Conservation (phyloP, 2,329 filamentous ascomycete genomes). For the Metarhizium humberi region DNA sequence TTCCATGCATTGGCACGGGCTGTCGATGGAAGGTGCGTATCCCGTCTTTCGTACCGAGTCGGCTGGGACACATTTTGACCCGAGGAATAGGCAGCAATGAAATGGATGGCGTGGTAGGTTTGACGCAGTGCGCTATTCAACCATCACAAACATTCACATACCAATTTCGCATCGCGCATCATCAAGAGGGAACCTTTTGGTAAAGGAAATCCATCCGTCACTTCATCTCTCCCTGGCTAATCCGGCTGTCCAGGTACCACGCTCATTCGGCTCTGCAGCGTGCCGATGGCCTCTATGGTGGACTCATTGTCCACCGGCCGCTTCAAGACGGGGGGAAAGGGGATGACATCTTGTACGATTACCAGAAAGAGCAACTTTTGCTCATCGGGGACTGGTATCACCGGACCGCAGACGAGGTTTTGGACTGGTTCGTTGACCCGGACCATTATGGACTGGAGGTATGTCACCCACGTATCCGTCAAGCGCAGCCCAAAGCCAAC, state of each 20-base stretch:
- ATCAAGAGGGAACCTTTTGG: slow-evolving; percentile 50
- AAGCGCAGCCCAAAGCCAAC: slow-evolving; percentile 16
- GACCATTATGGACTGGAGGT: slow-evolving; percentile 10
- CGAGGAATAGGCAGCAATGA: slow-evolving; percentile 26
- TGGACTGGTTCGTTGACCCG: slow-evolving; percentile 13
- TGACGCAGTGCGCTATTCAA: slow-evolving; percentile 52
- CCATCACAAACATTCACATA: slow-evolving; percentile 43
- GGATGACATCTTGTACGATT: slow-evolving; percentile 11
- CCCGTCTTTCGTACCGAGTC: slow-evolving; percentile 18
- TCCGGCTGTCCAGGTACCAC: slow-evolving; percentile 40
- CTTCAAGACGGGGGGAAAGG: slow-evolving; percentile 18
- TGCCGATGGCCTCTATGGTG: slow-evolving; percentile 10
- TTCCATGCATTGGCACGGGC: slow-evolving; percentile 59
- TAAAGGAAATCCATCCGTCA: slow-evolving; percentile 21
- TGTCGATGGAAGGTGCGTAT: slow-evolving; percentile 46
- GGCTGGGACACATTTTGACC: neutral
- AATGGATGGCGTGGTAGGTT: slow-evolving; percentile 56
- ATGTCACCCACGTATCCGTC: neutral
- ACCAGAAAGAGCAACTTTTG: slow-evolving; percentile 23
- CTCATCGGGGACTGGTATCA: slow-evolving; percentile 31
- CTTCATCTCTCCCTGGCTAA: neutral
- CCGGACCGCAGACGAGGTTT: slow-evolving; percentile 22
- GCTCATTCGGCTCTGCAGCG: slow-evolving; percentile 47
- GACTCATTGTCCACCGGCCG: slow-evolving; percentile 25
- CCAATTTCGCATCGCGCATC: slow-evolving; percentile 44